These are phyloP conservation scores for Punctularia strigosozonata DNA, from an alignment of 768 basidiomycete species.

Conservation along the genomic window DNA sequence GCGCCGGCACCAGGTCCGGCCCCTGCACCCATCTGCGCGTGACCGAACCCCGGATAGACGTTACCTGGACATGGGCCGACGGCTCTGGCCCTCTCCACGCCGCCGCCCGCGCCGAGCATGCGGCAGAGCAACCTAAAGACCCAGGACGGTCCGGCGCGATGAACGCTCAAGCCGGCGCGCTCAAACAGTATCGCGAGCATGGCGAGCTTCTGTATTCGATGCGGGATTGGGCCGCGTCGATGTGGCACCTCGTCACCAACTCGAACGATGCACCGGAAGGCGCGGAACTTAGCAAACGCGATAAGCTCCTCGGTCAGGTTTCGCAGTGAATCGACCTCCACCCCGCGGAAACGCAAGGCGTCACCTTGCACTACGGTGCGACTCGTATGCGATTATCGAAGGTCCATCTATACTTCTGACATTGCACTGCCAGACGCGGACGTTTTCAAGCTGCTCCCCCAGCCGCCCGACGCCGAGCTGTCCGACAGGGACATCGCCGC, in stretches of 20 bases:
- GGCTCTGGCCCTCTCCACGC: slow-evolving; percentile 16
- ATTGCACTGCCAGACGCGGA: too few relatives aligned
- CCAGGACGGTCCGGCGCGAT: slow-evolving; percentile 7
- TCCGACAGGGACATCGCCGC: too few relatives aligned
- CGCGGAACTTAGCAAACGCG: slow-evolving; percentile 4
- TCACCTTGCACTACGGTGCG: too few relatives aligned
- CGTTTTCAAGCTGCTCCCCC: too few relatives aligned
- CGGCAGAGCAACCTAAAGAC: slow-evolving; percentile 13
- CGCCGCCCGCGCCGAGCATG: slow-evolving; percentile 7
- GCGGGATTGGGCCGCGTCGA: slow-evolving; percentile 16
- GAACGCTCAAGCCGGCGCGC: slow-evolving; percentile 15
- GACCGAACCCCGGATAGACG: too few relatives aligned
- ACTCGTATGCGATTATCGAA: too few relatives aligned
- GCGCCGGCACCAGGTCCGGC: too few relatives aligned
- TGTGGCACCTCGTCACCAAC: slow-evolving; percentile 22
- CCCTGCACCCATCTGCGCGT: too few relatives aligned
- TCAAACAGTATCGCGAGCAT: slow-evolving; percentile 16
- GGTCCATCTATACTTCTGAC: too few relatives aligned
- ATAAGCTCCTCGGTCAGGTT: slow-evolving; percentile 20
- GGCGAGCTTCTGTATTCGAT: slow-evolving; percentile 26
- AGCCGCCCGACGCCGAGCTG: too few relatives aligned
- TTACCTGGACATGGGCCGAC: slow-evolving; percentile 22
- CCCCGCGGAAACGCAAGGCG: slow-evolving; percentile 13
- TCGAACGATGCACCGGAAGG: slow-evolving; percentile 18
- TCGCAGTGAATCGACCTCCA: slow-evolving; percentile 26